Percentiles rank a stretch among this genome's conserved stretches.
These are phyloP conservation scores for Backusella parvicylindrica DNA, from an alignment of 192 early-diverging fungal genomes.

Conservation along the genomic window DNA sequence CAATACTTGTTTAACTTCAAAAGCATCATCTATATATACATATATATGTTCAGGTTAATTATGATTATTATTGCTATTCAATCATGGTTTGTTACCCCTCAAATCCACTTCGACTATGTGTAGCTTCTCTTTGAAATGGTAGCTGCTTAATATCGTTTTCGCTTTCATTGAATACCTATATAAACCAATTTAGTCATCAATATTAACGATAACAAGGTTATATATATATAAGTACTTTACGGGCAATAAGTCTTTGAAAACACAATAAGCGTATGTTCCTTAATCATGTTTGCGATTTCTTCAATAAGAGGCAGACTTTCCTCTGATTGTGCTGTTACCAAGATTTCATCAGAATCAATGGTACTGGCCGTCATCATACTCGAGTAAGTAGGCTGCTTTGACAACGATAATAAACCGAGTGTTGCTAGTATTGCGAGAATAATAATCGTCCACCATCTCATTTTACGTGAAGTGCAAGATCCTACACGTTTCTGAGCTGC, in stretches of 20 bases:
- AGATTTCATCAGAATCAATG: neutral
- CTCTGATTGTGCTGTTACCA: neutral
- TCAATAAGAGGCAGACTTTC: neutral
- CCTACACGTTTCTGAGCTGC: neutral
- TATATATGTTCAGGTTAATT: too few relatives aligned
- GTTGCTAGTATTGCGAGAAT: neutral
- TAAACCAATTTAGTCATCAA: neutral
- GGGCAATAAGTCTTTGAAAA: slow-evolving; percentile 11
- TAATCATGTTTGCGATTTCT: neutral
- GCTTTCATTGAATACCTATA: slow-evolving; percentile 8
- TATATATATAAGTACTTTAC: neutral
- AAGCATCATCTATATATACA: neutral
- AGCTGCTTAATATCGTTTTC: neutral
- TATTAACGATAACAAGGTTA: neutral
- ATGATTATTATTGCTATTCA: too few relatives aligned
- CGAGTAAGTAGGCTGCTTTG: neutral
- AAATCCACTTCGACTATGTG: slow-evolving; percentile 4
- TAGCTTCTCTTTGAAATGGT: neutral
- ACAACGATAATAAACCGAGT: neutral
- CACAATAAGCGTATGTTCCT: neutral
- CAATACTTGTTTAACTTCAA: neutral
- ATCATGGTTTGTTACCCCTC: neutral
- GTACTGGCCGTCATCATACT: neutral
- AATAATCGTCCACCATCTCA: neutral
- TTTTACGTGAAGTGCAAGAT: neutral